Evolutionary conservation across 108 stramenopile species (phyloP).

Genomic region (Skeletonema marinoi): DNA sequence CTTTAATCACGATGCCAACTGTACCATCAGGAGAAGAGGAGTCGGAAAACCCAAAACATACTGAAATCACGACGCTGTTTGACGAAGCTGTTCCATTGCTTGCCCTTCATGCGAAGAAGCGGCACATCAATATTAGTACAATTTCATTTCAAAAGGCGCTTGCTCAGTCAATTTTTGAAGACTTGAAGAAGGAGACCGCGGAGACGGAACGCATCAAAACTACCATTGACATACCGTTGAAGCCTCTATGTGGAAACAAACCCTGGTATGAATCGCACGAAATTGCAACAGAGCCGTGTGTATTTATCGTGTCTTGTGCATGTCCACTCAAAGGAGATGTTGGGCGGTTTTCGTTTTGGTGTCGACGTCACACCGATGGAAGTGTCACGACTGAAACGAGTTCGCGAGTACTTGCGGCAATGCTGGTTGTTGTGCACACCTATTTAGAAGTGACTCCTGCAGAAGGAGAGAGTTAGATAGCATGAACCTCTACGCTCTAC

Average conservation of each 20-base stretch:
- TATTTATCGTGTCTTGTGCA: conserved; percentile 8
- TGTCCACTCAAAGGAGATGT: background rate
- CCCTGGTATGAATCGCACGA: conserved; percentile 4
- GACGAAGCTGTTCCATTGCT: conserved; percentile 8
- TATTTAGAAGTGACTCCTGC: background rate
- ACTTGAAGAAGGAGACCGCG: background rate
- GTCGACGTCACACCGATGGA: background rate
- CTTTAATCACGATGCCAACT: background rate
- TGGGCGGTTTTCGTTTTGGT: conserved; percentile 8
- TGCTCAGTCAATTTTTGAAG: background rate
- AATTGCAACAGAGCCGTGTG: background rate
- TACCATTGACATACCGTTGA: background rate
- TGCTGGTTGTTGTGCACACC: conserved; percentile 8
- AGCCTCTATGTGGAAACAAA: background rate
- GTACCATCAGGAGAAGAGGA: background rate
- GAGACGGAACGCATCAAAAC: conserved; percentile 9
- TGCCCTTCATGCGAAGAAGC: background rate
- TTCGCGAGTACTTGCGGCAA: conserved; percentile 6
- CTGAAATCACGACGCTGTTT: background rate
- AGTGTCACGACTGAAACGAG: background rate
- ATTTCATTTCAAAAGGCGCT: conserved; percentile 8
- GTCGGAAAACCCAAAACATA: background rate
- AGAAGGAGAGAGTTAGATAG: no score
- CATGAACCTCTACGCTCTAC: no score
- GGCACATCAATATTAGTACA: background rate